These are phyloP conservation scores for Lithocarpus polystachyus DNA, from an alignment of 306 rosid species.

Conservation along the genomic window DNA sequence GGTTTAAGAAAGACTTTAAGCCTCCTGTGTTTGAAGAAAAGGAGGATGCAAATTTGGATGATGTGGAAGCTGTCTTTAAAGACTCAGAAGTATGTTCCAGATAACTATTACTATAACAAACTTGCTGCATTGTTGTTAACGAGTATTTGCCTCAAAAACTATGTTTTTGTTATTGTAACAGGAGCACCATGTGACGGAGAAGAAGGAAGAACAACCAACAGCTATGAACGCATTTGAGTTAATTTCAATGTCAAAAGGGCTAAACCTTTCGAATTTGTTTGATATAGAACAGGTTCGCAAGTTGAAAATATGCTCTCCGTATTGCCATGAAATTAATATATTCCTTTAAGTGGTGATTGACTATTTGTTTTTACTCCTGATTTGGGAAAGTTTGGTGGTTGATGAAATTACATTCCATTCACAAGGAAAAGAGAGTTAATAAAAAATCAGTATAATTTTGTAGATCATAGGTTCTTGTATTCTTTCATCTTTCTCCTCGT, in stretches of 20 bases:
- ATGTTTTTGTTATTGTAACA: slow-evolving; percentile 33
- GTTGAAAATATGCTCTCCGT: slow-evolving; percentile 1
- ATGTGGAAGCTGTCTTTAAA: slow-evolving; percentile 93
- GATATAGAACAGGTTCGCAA: slow-evolving; percentile 74
- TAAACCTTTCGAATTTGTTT: slow-evolving; percentile 90
- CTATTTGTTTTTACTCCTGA: neutral
- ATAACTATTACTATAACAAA: slow-evolving; percentile 1
- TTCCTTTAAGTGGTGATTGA: neutral
- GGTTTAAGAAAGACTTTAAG: slow-evolving; percentile 89
- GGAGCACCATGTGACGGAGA: slow-evolving; percentile 95
- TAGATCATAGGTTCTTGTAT: too few species aligned
- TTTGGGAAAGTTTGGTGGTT: neutral
- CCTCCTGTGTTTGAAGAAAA: slow-evolving; percentile 85
- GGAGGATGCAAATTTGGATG: slow-evolving; percentile 77
- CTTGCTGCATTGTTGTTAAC: slow-evolving; percentile 10
- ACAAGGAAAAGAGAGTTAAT: neutral
- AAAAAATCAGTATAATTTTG: neutral
- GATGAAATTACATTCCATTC: neutral
- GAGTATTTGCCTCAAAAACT: slow-evolving; percentile 15
- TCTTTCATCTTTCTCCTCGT: neutral
- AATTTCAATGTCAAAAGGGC: slow-evolving; percentile 96
- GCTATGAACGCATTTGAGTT: slow-evolving; percentile 94
- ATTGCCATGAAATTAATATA: slow-evolving; percentile 6
- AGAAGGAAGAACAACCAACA: slow-evolving; percentile 90
- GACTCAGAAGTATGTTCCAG: slow-evolving; percentile 80